Conservation (phyloP, 768 basidiomycete species). For the Trametes cubensis region DNA sequence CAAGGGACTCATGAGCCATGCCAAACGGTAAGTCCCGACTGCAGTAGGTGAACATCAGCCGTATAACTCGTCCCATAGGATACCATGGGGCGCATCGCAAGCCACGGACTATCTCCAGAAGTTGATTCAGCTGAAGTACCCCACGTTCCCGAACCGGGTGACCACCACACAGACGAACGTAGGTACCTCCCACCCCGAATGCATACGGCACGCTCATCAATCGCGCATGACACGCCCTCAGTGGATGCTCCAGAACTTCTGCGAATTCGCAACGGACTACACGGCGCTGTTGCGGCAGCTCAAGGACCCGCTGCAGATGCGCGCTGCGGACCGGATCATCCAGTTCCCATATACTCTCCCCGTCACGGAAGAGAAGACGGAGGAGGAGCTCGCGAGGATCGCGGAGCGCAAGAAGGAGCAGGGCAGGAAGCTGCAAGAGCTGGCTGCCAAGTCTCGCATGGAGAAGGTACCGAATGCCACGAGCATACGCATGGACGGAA, state of each 20-base stretch:
- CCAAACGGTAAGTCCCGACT: constrained; percentile 67
- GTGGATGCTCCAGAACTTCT: constrained; percentile 92
- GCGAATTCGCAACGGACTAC: constrained; percentile 83
- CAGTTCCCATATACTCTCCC: constrained; percentile 82
- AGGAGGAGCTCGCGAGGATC: constrained; percentile 81
- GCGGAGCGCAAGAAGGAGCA: constrained; percentile 85
- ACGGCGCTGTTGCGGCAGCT: constrained; percentile 63
- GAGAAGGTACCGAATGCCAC: constrained; percentile 66
- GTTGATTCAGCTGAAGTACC: constrained; percentile 93
- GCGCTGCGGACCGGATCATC: constrained; percentile 67
- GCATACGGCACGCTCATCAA: not conserved
- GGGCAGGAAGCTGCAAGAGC: constrained; percentile 86
- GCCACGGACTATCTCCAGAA: constrained; percentile 91
- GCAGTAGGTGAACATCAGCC: not conserved
- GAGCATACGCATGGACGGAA: not conserved
- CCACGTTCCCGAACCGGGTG: constrained; percentile 86
- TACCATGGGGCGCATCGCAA: constrained; percentile 93
- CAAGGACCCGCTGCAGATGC: constrained; percentile 66
- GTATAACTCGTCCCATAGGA: constrained; percentile 48
- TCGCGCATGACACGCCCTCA: constrained; percentile 33
- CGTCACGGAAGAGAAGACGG: constrained; percentile 79
- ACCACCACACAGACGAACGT: constrained; percentile 78
- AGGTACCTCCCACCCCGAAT: constrained; percentile 28
- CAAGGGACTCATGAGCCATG: constrained; percentile 78
- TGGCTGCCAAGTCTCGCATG: constrained; percentile 79